Base-by-base conservation (phyloP, 306 rosid species). In the Hippophae gyantsensis region DNA sequence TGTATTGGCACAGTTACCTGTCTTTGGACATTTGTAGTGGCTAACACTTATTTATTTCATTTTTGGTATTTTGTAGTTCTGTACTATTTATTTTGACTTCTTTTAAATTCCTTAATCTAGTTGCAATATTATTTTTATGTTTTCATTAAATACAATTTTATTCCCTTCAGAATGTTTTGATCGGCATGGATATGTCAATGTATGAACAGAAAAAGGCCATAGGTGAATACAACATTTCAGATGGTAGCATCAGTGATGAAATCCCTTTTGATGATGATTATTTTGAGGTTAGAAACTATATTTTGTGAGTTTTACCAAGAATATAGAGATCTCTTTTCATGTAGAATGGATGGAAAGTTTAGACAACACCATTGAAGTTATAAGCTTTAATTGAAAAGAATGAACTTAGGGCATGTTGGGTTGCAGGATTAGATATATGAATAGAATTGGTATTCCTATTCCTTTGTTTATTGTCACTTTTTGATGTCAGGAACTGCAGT, bases 121-220 rank as follows among this genome's bases (percentile, higher is more conserved):
- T 14, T 56, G 2, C 54, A 40, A 44, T 42, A 8, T 38, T 62
- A 65, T 14, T 64, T 65, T 54, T 48, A 7, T 13, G 58, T 51
- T 59, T 65, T 53, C 64, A 65, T 56, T 57, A 71, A 55, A 77
- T 50, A 58, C 60, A 38, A 13, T 64, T 64, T 40, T 62, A 62
- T 65, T 68, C 44, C 72, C 68, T 63, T 65, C 83, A 87, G 96
- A 90, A 68, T 69, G 98, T 64, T 76, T 78, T 90, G 65, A 76
- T 90, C 61, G 96, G 92, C 71, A 87, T 83, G 89, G 98, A 90
- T 60, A 75, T 82, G 67, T 87, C 88, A 63, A 61, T 67, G 41
- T 80, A 87, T 61, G 86, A 83, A 68, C 80, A 76, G 57, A 78
- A 72, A 78, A 82, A 77, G 68, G 62, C 26, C 27, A 59, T 71